Percentiles rank a stretch among this genome's conserved stretches.
These are phyloP conservation scores for Phaseolus coccineus DNA, from an alignment of 331 rosid genomes.

Conservation along the genomic window DNA sequence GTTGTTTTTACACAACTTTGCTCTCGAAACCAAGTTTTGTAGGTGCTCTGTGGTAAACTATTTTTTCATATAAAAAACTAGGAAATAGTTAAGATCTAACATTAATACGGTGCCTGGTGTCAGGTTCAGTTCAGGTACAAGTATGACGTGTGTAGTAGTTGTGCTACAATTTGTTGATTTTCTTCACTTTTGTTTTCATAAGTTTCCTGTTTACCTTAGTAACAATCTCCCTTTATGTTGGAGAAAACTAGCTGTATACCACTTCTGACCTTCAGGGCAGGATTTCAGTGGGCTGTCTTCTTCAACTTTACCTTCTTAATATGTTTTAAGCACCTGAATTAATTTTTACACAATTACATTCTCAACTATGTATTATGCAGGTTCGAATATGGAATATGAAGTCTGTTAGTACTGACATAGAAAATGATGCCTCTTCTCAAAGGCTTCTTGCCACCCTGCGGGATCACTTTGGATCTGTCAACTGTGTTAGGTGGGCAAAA, in stretches of 20 bases:
- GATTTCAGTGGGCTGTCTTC: background rate
- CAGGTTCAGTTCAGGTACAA: constrained; percentile 14
- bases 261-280: constrained; percentile 3
- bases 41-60: background rate
- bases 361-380: constrained; percentile 52
- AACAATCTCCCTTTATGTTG: background rate
- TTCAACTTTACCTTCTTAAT: background rate
- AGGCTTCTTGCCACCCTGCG: constrained; percentile 98
- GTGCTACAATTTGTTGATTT: background rate
- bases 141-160: background rate
- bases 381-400: constrained; percentile 99
- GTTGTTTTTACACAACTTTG: background rate
- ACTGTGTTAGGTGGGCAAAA: constrained; percentile 99
- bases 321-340: constrained; percentile 1
- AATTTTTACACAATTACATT: background rate
- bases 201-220: background rate
- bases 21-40: background rate
- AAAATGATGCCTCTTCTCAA: constrained; percentile 64
- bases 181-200: background rate
- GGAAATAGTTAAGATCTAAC: background rate
- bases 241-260: constrained; percentile 1
- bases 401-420: constrained; percentile 72
- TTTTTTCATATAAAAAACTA: background rate
- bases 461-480: constrained; percentile 98
- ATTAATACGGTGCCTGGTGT: background rate